Evolutionary conservation across 2,329 filamentous ascomycete genomes (phyloP), one percentile per base, ranked within the genome.

Genomic region (Pseudocercospora pini-densiflorae): DNA sequence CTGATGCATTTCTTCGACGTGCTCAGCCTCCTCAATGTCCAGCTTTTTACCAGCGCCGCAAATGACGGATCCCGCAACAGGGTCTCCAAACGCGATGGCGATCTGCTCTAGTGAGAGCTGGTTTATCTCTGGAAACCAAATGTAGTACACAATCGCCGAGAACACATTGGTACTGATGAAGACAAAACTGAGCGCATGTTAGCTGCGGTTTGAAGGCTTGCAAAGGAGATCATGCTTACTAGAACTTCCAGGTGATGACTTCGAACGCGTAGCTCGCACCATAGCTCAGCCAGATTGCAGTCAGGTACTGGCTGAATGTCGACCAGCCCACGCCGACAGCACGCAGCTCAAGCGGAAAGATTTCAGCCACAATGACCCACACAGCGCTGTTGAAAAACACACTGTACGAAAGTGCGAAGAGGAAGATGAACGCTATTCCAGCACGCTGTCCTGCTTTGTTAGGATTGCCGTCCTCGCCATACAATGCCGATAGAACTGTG

Each of bases 271-370:
- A 1, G 79, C 79, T 10, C 77, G 69, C 1, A 79, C 79, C 1
- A 76, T 79, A 76, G 7, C 1, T n/a, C 75, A 97, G 92, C 95
- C 95, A 71, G 98, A 97, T 77, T 97, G 93, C 76, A 98, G 95
- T 40, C 94, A 99, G 79, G 97, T 98, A 63, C 82, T 99, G 14
- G 95, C 94, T 64, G 95, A 99, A 77, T 75, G 0, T 73, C 77
- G n/a, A 80, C 69, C 1, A 73, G 73, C 23, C 76, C 68, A 21
- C 76, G 77, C 19, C 75, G 10, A 61, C 74, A 4, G 75, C 73
- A 5, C 77, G 74, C 14, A 78, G 70, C 59, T 74, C 73, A 29
- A 75, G 70, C 0, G 77, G 77, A 53, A 80, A 79, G 3, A 78
- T 54, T 59, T 80, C 78, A 0, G 75, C 73, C 0, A 76, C 71